Percentiles rank a stretch among this genome's conserved stretches.
phyloP scores from a whole-genome alignment of 1,139 yeast species.

The Sugiyamaella castrensis region DNA sequence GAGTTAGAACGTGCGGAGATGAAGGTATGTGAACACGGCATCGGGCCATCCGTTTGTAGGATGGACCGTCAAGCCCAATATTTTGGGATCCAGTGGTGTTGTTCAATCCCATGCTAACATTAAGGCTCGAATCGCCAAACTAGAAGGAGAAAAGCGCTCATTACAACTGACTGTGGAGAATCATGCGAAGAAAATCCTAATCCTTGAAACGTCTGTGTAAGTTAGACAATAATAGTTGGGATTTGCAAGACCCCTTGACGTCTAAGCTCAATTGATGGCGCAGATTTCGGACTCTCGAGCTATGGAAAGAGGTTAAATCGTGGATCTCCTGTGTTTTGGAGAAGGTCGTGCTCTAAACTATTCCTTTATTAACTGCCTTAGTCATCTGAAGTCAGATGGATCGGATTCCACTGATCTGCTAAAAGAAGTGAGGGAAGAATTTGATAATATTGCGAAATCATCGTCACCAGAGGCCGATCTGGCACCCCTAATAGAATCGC shows the following conservation, averaged over 20 bases:
- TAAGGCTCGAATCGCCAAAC: conserved; percentile 39
- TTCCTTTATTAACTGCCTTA: no score
- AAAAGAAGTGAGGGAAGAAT: conserved; percentile 22
- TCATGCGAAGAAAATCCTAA: conserved; percentile 31
- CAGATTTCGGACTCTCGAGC: neutral
- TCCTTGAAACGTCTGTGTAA: conserved; percentile 28
- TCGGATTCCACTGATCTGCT: conserved; percentile 10
- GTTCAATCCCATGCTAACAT: neutral
- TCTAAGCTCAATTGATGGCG: neutral
- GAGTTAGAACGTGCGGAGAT: conserved; percentile 53
- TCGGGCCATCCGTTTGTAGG: no score
- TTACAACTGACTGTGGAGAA: conserved; percentile 32
- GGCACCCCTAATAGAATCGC: conserved; percentile 32
- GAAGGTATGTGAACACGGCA: conserved; percentile 34
- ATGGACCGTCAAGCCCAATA: neutral
- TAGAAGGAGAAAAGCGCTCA: conserved; percentile 42
- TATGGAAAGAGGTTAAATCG: neutral
- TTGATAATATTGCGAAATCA: conserved; percentile 11
- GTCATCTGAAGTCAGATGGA: no score
- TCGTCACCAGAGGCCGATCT: conserved; percentile 25
- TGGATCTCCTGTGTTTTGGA: no score
- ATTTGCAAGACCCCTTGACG: no score
- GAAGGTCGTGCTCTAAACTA: no score
- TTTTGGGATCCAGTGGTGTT: neutral
- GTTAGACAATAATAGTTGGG: neutral